Percentiles rank a stretch among this genome's conserved stretches.
Evolutionary conservation across 495 filamentous ascomycete species (phyloP).

Genomic region (Elasticomyces elasticus): DNA sequence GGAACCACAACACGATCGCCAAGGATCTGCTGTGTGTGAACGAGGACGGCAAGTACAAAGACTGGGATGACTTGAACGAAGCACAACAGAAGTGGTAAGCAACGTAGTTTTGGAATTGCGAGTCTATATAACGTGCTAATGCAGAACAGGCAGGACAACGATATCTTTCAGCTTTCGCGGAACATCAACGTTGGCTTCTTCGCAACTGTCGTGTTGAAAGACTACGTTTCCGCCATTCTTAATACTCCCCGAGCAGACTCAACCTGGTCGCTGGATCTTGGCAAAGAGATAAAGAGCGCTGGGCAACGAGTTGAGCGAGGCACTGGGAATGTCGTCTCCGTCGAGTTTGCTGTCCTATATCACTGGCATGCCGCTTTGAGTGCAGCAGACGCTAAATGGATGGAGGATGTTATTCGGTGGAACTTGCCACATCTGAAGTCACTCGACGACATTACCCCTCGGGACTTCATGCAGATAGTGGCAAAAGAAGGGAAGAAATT

Average conservation of each 20-base stretch:
- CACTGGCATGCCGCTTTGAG: conserved; percentile 29
- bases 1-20: conserved; percentile 29
- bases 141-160: conserved; percentile 25
- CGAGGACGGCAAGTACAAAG: conserved; percentile 26
- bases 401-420: conserved; percentile 21
- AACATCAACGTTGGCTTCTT: conserved; percentile 32
- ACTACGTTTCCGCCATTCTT: conserved; percentile 29
- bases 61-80: conserved; percentile 22
- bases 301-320: conserved; percentile 26
- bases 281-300: conserved; percentile 24
- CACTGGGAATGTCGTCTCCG: conserved; percentile 28
- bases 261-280: conserved; percentile 25
- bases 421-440: conserved; percentile 21
- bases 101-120: background rate
- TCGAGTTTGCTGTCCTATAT: conserved; percentile 30
- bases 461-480: conserved; percentile 45
- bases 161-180: conserved; percentile 28
- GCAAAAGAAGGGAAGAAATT: conserved; percentile 42
- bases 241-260: conserved; percentile 30
- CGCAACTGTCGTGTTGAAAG: conserved; percentile 25
- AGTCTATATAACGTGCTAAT: background rate
- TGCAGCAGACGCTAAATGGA: conserved; percentile 29
- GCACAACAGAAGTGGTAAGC: conserved; percentile 22
- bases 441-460: conserved; percentile 38
- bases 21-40: conserved; percentile 22